These are phyloP conservation scores for Leucocoprinus birnbaumii DNA, from an alignment of 768 basidiomycete genomes.

Conservation along the genomic window DNA sequence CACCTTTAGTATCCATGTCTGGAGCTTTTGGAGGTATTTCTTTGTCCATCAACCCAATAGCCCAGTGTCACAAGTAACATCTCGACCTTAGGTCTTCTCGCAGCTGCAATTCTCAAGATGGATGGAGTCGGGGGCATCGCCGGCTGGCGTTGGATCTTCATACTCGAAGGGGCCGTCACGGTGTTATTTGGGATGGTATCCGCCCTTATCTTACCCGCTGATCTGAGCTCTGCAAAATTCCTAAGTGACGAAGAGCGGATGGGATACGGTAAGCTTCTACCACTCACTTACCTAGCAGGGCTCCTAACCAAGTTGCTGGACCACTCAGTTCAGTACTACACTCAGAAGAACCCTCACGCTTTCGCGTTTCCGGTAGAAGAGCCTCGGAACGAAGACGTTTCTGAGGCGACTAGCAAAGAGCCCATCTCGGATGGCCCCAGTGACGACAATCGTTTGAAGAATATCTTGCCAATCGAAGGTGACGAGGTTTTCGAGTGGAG, in stretches of 20 bases:
- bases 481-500: slow-evolving; percentile 8
- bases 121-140: slow-evolving; percentile 20
- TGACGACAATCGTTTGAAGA: not conserved
- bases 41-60: slow-evolving; percentile 13
- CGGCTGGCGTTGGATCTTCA: slow-evolving; percentile 33
- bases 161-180: slow-evolving; percentile 26
- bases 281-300: slow-evolving; percentile 8
- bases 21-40: slow-evolving; percentile 44
- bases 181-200: slow-evolving; percentile 23
- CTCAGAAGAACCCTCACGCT: slow-evolving; percentile 24
- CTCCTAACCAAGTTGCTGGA: too few species aligned
- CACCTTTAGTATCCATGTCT: slow-evolving; percentile 25
- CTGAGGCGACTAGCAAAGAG: too few species aligned
- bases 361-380: slow-evolving; percentile 1
- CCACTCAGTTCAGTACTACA: not conserved
- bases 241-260: slow-evolving; percentile 25
- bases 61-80: not conserved
- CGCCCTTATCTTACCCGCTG: slow-evolving; percentile 14
- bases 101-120: slow-evolving; percentile 25
- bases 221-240: slow-evolving; percentile 21
- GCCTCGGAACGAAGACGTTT: too few species aligned
- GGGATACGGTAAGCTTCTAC: slow-evolving; percentile 28
- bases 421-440: not conserved
- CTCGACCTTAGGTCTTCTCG: slow-evolving; percentile 28
- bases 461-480: too few species aligned